These are phyloP conservation scores for Rubia peregrina DNA, from an alignment of 305 asterid species.

Conservation along the genomic window DNA sequence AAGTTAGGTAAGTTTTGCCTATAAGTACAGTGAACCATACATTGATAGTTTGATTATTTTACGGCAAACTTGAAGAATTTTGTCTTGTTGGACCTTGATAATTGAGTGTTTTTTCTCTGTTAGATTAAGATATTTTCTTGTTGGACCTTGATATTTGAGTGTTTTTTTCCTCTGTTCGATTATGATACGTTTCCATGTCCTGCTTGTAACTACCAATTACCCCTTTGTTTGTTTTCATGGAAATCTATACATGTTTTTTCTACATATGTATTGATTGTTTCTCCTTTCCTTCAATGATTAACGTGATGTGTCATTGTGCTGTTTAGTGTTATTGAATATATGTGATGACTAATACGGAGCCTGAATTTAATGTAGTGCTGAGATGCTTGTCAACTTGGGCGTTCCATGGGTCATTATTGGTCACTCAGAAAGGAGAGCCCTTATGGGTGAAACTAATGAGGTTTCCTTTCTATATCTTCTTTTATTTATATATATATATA, in stretches of 20 bases:
- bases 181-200: too few species aligned
- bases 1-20: slow-evolving; percentile 57
- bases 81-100: neutral
- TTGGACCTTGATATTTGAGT: neutral
- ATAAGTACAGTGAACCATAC: neutral
- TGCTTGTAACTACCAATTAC: too few species aligned
- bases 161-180: neutral
- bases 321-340: neutral
- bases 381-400: slow-evolving; percentile 79
- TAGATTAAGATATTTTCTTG: too few species aligned
- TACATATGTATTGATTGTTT: too few species aligned
- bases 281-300: neutral
- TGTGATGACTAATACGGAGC: neutral
- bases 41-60: too few species aligned
- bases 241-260: too few species aligned
- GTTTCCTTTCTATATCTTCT: slow-evolving; percentile 23
- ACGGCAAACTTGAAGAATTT: too few species aligned
- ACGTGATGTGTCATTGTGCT: neutral
- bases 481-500: too few species aligned
- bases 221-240: too few species aligned
- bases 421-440: slow-evolving; percentile 87
- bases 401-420: slow-evolving; percentile 97
- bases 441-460: slow-evolving; percentile 74
- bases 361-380: slow-evolving; percentile 52
- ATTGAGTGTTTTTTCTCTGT: neutral